phyloP scores from a whole-genome alignment of 208 protist species.

The Porcisia deanei region DNA sequence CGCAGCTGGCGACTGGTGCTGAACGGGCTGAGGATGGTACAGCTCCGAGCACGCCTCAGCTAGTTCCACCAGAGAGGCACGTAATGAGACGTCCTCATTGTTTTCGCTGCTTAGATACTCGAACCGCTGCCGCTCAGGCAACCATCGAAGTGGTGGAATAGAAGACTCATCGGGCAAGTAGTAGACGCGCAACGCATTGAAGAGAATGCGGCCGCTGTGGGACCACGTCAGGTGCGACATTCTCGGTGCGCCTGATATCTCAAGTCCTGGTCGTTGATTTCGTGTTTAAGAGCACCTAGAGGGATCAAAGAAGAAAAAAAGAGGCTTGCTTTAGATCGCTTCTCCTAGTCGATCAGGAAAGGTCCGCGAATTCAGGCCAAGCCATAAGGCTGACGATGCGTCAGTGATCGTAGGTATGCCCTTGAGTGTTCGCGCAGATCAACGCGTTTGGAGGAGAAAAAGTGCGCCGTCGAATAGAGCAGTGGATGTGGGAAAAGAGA shows the following conservation, averaged over 20 bases:
- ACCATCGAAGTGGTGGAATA: slow-evolving; percentile 47
- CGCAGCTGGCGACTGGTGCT: slow-evolving; percentile 14
- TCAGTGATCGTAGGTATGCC: background rate
- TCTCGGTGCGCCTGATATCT: background rate
- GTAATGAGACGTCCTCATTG: slow-evolving; percentile 38
- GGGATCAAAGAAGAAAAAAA: background rate
- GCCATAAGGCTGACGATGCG: background rate
- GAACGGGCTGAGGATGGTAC: slow-evolving; percentile 14
- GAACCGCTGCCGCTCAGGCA: slow-evolving; percentile 45
- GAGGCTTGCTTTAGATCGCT: background rate
- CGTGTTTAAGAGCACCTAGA: background rate
- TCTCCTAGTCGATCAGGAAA: background rate
- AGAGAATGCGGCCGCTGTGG: slow-evolving; percentile 24
- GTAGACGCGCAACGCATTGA: slow-evolving; percentile 34
- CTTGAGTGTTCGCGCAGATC: background rate
- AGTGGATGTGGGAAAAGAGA: no score
- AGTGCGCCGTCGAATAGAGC: no score
- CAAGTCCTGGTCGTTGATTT: background rate
- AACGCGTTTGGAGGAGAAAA: background rate
- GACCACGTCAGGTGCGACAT: slow-evolving; percentile 22
- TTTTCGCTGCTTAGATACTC: slow-evolving; percentile 29
- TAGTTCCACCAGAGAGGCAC: slow-evolving; percentile 23
- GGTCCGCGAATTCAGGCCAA: background rate
- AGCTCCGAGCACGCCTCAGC: slow-evolving; percentile 18
- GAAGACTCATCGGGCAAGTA: slow-evolving; percentile 33